Evolutionary conservation across 345 rosid genomes (phyloP), one percentile per base, ranked within the genome.

Genomic region (Lepidium africanum): DNA sequence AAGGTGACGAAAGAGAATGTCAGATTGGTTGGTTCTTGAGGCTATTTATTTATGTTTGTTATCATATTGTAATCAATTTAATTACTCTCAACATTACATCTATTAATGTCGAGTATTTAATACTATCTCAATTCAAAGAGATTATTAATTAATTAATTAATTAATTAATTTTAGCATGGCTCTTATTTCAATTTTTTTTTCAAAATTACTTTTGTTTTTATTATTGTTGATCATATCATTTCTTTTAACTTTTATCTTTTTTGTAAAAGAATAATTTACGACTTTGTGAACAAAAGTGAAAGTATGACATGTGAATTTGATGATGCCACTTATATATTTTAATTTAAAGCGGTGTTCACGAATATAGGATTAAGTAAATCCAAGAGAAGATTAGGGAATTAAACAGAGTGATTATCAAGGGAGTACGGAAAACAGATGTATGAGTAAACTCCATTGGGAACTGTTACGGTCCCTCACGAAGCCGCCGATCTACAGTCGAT

Each of bases 1-100:
- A 46, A 25, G 60, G 27, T 12, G 63, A 67, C 35, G 40, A 21
- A 33, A 39, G 59, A 39, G 59, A 54, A 41, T 53, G 33, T 2
- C 27, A 38, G 65, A 47, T 46, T 55, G 61, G 66, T 73, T 65
- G 59, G 39, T 47, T 27, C 59, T 58, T 3, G 1, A 56, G 17
- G 42, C 15, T 73, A 73, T 73, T 67, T 74, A 74, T 74, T 67
- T 59, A 53, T 67, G 69, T 67, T 67, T 12, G 73, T 60, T 67
- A 43, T 67, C 67, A 16, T 67, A 43, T 65, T 73, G 23, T 66
- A 66, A 66, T 66, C 57, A 32, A 60, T 40, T 25, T 9, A 16
- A 14, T 53, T 47, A 15, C 21, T 9, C 5, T 2, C 10, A 43
- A 14, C 59, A 16, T 55, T 10, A 55, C 60, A 56, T 56, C 45